A percentile compares a stretch with the other conserved stretches of the same genome.
Evolutionary conservation across 2,329 filamentous ascomycete genomes (phyloP).

Genomic region (Kalaharituber pfeilii): DNA sequence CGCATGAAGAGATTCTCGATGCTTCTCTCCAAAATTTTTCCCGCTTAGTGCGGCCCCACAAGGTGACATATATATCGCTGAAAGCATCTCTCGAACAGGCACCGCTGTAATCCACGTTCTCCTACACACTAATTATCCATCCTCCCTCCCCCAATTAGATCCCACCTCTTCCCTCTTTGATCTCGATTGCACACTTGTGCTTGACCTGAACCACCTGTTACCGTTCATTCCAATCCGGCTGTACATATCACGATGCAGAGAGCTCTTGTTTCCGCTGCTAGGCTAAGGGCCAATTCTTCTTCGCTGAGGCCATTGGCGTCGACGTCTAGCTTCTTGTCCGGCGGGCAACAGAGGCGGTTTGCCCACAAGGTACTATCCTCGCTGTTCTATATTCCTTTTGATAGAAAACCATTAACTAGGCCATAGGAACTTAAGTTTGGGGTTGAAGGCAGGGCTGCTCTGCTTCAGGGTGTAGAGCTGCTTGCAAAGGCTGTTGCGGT

Average conservation of each 20-base stretch:
- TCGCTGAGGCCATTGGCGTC: constrained; percentile 31
- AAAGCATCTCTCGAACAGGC: too few species aligned
- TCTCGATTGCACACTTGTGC: background rate
- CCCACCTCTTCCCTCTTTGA: background rate
- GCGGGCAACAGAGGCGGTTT: constrained; percentile 73
- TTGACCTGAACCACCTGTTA: background rate
- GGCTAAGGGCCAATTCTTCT: constrained; percentile 63
- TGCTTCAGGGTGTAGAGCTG: constrained; percentile 89
- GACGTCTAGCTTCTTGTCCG: constrained; percentile 45
- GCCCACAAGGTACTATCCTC: constrained; percentile 67
- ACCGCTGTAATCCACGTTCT: constrained; percentile 1
- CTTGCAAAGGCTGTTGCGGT: constrained; percentile 90
- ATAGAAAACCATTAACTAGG: background rate
- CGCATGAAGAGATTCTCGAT: constrained; percentile 16
- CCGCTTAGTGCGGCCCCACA: constrained; percentile 13
- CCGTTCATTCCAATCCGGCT: constrained; percentile 2
- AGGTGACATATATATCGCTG: constrained; percentile 4
- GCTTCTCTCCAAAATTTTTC: constrained; percentile 25
- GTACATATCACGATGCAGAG: constrained; percentile 97
- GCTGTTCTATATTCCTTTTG: background rate
- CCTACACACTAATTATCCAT: constrained; percentile 20
- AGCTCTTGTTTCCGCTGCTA: constrained; percentile 63
- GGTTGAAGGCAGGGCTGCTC: constrained; percentile 75
- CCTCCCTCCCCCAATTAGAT: constrained; percentile 19
- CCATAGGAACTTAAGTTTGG: constrained; percentile 89